Conservation (phyloP, 305 asterid species). For the Caryopteris hybrid region DNA sequence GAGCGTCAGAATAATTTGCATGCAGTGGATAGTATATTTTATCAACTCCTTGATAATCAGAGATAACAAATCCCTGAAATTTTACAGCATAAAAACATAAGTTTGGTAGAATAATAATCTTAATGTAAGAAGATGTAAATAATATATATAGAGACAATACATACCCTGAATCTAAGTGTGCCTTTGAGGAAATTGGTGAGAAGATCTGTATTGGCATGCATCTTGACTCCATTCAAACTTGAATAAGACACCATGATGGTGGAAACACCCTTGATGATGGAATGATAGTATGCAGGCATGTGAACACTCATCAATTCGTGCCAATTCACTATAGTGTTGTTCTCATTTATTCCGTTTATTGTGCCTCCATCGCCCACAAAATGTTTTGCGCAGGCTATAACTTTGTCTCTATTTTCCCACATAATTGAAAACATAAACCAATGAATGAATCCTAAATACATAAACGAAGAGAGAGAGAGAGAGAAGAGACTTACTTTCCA, state of each 20-base stretch:
- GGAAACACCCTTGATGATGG: constrained; percentile 38
- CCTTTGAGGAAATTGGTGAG: constrained; percentile 35
- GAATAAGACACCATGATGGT: constrained; percentile 44
- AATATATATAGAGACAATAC: too few relatives aligned
- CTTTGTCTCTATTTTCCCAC: too few relatives aligned
- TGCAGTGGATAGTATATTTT: constrained; percentile 31
- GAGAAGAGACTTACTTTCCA: too few relatives aligned
- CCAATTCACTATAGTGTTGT: too few relatives aligned
- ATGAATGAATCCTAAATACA: too few relatives aligned
- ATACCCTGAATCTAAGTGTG: too few relatives aligned
- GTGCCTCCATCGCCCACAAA: too few relatives aligned
- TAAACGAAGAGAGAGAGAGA: too few relatives aligned
- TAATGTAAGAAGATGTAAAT: constrained; percentile 2
- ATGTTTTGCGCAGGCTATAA: too few relatives aligned
- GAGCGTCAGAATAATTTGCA: constrained; percentile 44
- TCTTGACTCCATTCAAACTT: constrained; percentile 34
- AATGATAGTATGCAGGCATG: constrained; percentile 37
- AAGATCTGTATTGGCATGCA: constrained; percentile 38
- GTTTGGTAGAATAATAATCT: background rate
- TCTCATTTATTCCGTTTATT: too few relatives aligned
- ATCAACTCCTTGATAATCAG: constrained; percentile 38
- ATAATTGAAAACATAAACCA: too few relatives aligned
- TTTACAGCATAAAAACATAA: background rate
- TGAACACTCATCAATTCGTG: too few relatives aligned
- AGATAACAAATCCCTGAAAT: constrained; percentile 37